phyloP scores from a whole-genome alignment of 2,329 filamentous ascomycete species.

The Hymenoscyphus scutula region DNA sequence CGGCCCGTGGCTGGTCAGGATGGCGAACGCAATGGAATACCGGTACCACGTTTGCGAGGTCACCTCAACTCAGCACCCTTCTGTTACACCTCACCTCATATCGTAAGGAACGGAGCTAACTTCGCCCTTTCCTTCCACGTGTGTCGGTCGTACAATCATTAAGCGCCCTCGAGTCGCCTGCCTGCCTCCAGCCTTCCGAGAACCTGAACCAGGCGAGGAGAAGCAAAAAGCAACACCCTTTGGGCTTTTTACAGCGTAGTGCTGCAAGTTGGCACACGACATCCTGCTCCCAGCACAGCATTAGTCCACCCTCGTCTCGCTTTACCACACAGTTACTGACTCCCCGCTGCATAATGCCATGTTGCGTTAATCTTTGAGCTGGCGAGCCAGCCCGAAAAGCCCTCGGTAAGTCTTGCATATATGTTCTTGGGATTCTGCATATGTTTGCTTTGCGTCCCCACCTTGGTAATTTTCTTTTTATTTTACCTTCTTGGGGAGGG shows the following conservation, averaged over 20 bases:
- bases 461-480: background rate
- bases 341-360: background rate
- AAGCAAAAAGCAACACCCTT: no score
- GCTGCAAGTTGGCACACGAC: no score
- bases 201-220: no score
- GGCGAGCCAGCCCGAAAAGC: background rate
- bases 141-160: background rate
- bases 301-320: background rate
- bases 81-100: background rate
- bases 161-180: no score
- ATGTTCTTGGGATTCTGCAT: background rate
- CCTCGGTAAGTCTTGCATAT: background rate
- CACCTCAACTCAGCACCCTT: background rate
- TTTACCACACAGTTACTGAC: background rate
- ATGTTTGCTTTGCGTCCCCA: background rate
- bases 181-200: no score
- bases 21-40: no score
- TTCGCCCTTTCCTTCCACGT: background rate
- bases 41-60: background rate
- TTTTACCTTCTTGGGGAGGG: background rate
- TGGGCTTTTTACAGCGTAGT: no score
- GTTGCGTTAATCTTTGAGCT: background rate
- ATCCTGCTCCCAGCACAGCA: no score
- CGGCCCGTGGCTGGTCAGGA: background rate
- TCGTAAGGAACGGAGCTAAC: background rate